Evolutionary conservation across 192 early-diverging fungal genomes (phyloP).

Genomic region (Spizellomyces sp.): DNA sequence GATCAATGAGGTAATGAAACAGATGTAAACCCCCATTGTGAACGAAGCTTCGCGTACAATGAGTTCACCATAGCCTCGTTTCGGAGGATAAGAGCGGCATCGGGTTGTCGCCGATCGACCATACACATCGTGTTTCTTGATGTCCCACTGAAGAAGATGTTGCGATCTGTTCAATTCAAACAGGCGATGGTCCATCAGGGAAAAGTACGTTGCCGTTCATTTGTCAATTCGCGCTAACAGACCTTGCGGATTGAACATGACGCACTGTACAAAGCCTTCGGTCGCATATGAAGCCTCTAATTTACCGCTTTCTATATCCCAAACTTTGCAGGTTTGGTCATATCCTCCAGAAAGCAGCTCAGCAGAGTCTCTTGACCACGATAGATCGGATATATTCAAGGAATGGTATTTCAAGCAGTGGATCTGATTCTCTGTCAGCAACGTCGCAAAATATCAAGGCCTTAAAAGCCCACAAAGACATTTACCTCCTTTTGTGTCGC

Average conservation of each 20-base stretch:
- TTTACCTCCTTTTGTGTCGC: slow-evolving; percentile 68
- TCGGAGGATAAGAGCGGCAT: slow-evolving; percentile 38
- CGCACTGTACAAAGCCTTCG: slow-evolving; percentile 87
- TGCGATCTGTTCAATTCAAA: slow-evolving; percentile 53
- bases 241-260: slow-evolving; percentile 74
- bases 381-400: slow-evolving; percentile 77
- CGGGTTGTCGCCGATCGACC: slow-evolving; percentile 59
- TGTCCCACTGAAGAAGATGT: slow-evolving; percentile 78
- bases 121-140: slow-evolving; percentile 72
- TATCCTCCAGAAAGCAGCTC: slow-evolving; percentile 74
- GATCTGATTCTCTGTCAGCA: slow-evolving; percentile 38
- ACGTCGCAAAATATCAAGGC: slow-evolving; percentile 14
- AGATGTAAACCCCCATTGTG: not conserved
- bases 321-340: slow-evolving; percentile 80
- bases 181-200: not conserved
- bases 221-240: slow-evolving; percentile 14
- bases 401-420: slow-evolving; percentile 73
- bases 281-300: slow-evolving; percentile 62
- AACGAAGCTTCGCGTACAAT: slow-evolving; percentile 43
- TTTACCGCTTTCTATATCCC: slow-evolving; percentile 74
- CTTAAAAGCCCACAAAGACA: not conserved
- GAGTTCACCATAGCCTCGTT: slow-evolving; percentile 86
- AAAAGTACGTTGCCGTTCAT: not conserved
- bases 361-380: slow-evolving; percentile 71
- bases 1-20: not conserved